Evolutionary conservation across 2,329 filamentous ascomycete genomes (phyloP), one percentile per base, ranked within the genome.

Genomic region (Pseudopithomyces maydicus): DNA sequence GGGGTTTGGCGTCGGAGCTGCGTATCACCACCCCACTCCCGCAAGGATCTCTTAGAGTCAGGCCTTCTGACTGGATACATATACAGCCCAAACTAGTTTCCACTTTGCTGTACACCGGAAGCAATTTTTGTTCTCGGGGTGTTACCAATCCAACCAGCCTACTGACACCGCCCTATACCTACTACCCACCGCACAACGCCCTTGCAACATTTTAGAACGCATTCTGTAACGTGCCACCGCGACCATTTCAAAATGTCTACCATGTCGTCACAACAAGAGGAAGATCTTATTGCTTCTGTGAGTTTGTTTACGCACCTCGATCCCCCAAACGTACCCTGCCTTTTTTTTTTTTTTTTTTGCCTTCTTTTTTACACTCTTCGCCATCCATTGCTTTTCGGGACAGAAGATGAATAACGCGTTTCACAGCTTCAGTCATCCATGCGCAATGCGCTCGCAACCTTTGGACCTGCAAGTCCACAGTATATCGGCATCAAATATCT

Each of bases 391-490:
- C 4, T 32, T 29, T 11, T 3, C 35, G 35, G 35, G 5, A 5
- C 3, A 36, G 5, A 14, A 6, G 8, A 42, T 11, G 10, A 22
- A n/a, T 32, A 35, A 42, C 26, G 8, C 5, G 26, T 20, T 23
- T n/a, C 22, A 36, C 41, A 76, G 73, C 66, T 76, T 7, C 63
- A 75, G 47, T 67, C 69, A 5, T 75, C 72, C 6, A 65, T 75
- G 20, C 74, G 72, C 55, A 76, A 76, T 36, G 64, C 70, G 10
- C 64, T 69, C 6, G 52, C 69, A 11, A 74, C 74, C 1, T 74
- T 76, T 52, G 73, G 74, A 6, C 52, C 64, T 1, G 12, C 59
- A 1, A 75, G 73, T 55, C 46, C 54, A 11, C 73, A 75, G 38
- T 75, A 74, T 52, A 57, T 49, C 39, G 55, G 54, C 47, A 71